Conservation (phyloP, 768 basidiomycete genomes). For the Boletus tomentosulus region DNA sequence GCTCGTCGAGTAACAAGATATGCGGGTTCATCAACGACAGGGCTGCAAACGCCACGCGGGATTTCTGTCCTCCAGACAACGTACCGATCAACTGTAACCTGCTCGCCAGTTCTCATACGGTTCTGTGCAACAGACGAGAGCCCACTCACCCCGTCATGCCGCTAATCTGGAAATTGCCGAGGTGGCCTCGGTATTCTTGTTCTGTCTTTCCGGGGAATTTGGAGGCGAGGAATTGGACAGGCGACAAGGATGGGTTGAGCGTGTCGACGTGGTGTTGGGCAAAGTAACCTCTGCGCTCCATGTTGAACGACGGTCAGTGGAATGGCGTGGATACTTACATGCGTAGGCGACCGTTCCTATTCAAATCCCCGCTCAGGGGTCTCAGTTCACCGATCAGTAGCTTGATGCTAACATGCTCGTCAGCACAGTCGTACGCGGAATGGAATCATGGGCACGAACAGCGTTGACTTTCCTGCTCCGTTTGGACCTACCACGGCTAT, state of each 20-base stretch:
- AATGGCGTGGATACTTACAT: conserved; percentile 49
- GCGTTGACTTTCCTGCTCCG: conserved; percentile 93
- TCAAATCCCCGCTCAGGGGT: conserved; percentile 63
- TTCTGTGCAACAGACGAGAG: too few relatives aligned
- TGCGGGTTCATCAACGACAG: conserved; percentile 87
- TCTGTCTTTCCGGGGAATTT: conserved; percentile 93
- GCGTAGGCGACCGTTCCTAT: conserved; percentile 85
- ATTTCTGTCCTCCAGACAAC: conserved; percentile 93
- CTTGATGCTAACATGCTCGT: conserved; percentile 64
- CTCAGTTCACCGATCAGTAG: conserved; percentile 36
- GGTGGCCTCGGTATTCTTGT: conserved; percentile 92
- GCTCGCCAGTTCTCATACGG: not conserved
- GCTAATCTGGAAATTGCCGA: conserved; percentile 97
- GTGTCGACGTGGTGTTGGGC: conserved; percentile 97
- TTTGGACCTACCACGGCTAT: conserved; percentile 95
- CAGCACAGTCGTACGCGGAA: conserved; percentile 3
- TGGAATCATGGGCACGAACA: conserved; percentile 45
- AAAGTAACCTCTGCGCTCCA: conserved; percentile 68
- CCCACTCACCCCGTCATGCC: conserved; percentile 81
- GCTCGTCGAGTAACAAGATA: conserved; percentile 92
- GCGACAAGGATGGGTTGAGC: conserved; percentile 77
- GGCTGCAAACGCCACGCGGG: conserved; percentile 88
- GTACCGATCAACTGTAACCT: conserved; percentile 89
- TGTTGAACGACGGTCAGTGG: conserved; percentile 1
- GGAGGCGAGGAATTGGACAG: conserved; percentile 89